Evolutionary conservation across 2,329 filamentous ascomycete species (phyloP).

Genomic region (Venturiaceae sp.): DNA sequence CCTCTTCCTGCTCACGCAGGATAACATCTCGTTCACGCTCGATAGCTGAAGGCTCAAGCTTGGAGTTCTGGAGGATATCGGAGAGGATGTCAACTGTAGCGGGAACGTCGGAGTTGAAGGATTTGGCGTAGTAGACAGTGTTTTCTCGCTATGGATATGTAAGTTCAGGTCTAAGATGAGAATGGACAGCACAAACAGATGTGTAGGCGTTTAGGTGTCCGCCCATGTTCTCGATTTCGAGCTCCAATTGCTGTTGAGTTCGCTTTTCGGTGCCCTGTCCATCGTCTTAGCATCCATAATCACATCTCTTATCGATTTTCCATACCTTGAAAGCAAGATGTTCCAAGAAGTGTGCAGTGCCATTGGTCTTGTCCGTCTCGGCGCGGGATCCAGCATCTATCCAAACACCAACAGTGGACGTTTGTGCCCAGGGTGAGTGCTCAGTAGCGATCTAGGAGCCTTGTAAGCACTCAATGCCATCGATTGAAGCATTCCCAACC

Average conservation of each 20-base stretch:
- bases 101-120: conserved; percentile 95
- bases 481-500: conserved; percentile 14
- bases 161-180: background rate
- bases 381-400: conserved; percentile 97
- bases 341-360: conserved; percentile 98
- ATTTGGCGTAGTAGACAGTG: conserved; percentile 99
- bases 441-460: conserved; percentile 79
- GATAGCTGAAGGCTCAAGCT: conserved; percentile 85
- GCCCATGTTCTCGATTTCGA: conserved; percentile 99
- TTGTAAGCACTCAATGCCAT: conserved; percentile 7
- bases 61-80: conserved; percentile 99
- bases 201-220: conserved; percentile 99
- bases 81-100: conserved; percentile 96
- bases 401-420: conserved; percentile 96
- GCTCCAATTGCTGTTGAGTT: conserved; percentile 93
- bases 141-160: conserved; percentile 64
- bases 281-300: conserved; percentile 17
- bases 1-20: conserved; percentile 96
- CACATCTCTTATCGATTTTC: conserved; percentile 7
- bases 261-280: conserved; percentile 79
- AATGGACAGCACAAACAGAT: conserved; percentile 55
- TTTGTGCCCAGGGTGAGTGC: conserved; percentile 96
- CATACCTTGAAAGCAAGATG: conserved; percentile 98
- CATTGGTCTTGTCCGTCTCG: conserved; percentile 97
- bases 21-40: conserved; percentile 99